Evolutionary conservation across 108 stramenopile species (phyloP).

Genomic region (Mediolabrus comicus): DNA sequence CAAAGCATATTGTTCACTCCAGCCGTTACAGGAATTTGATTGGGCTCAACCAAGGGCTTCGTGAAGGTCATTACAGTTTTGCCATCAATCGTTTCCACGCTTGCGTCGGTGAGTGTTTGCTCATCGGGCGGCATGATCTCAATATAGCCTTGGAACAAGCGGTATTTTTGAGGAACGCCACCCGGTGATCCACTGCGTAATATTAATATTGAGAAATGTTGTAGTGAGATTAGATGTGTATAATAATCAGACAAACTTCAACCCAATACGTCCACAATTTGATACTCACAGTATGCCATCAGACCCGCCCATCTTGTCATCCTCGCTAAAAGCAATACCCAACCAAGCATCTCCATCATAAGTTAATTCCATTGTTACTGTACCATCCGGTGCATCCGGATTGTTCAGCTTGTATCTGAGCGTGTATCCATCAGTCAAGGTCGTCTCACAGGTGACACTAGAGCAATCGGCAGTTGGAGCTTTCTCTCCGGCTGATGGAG

Average conservation of each 20-base stretch:
- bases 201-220: not conserved
- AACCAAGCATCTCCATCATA: conserved; percentile 29
- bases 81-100: not conserved
- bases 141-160: not conserved
- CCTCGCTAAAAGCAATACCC: conserved; percentile 23
- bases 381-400: not conserved
- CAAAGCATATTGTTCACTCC: not conserved
- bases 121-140: not conserved
- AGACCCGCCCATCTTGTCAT: not conserved
- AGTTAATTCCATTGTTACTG: not conserved
- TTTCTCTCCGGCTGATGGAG: not conserved
- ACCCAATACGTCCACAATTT: not conserved
- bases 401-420: not conserved
- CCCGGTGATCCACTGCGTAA: not conserved
- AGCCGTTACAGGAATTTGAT: not conserved
- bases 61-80: not conserved
- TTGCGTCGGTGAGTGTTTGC: conserved; percentile 1
- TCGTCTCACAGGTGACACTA: not conserved
- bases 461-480: not conserved
- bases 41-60: not conserved
- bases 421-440: not conserved
- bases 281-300: not conserved
- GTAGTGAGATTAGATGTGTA: not conserved
- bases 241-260: not conserved
- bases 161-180: not conserved